Evolutionary conservation across 1,139 yeast genomes (phyloP).

Genomic region (Hanseniaspora gamundiae): DNA sequence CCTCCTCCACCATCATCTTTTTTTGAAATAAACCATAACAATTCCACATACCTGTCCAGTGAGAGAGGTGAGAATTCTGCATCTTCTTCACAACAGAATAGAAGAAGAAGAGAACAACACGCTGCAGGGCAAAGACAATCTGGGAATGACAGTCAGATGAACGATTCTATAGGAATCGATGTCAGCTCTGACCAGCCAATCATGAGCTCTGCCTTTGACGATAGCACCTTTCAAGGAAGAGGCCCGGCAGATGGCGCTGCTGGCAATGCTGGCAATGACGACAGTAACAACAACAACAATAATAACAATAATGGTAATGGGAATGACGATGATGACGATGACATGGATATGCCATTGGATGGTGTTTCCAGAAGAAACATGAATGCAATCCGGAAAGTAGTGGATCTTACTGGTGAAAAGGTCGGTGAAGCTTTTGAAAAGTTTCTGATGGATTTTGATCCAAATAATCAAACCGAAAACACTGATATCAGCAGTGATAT

Average conservation of each 20-base stretch:
- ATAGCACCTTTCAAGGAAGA: not conserved
- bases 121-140: not conserved
- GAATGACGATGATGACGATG: constrained; percentile 12
- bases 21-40: not conserved
- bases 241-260: not conserved
- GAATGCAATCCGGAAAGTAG: constrained; percentile 68
- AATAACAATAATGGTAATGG: constrained; percentile 11
- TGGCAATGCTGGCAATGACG: not conserved
- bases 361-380: constrained; percentile 19
- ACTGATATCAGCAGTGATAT: constrained; percentile 5
- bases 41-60: not conserved
- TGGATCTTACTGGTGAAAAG: constrained; percentile 86
- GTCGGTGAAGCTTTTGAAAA: constrained; percentile 85
- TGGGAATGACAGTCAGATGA: not conserved
- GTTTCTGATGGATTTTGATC: constrained; percentile 53
- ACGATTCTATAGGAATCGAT: not conserved
- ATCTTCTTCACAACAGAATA: not conserved
- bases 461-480: constrained; percentile 12
- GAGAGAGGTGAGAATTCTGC: too few relatives aligned
- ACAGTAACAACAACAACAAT: not conserved
- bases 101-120: not conserved
- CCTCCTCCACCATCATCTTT: not conserved
- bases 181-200: not conserved
- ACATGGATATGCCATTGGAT: constrained; percentile 16
- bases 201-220: not conserved